Base-by-base conservation (phyloP, 768 basidiomycete genomes). In the Fistulinella prunicolor region DNA sequence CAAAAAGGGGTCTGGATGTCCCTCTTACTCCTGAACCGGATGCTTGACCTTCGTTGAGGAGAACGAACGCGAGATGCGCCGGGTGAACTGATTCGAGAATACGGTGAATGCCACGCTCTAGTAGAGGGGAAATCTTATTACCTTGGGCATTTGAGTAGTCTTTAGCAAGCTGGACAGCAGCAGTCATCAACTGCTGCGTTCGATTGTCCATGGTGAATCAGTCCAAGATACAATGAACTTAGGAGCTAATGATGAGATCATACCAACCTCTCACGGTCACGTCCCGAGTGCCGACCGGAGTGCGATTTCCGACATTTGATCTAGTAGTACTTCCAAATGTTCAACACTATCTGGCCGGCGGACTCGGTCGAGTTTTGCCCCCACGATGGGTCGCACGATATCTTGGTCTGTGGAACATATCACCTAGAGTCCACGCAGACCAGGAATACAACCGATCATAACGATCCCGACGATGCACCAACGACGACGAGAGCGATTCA, bases 321-420 rank as follows among this genome's bases (percentile, higher is more conserved):
- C n/a, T n/a, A n/a, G n/a, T n/a, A n/a, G n/a, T n/a, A n/a, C n/a
- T n/a, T n/a, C n/a, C n/a, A n/a, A n/a, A n/a, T n/a, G 50, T 60
- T 77, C 56, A 82, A 91, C 66, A 95, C 93, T 1, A 67, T 72
- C n/a, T 85, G 81, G 59, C 92, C 92, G 9, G 94, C 93, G 19
- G 94, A 96, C 66, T 82, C 87, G 10, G 76, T 93, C 46, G 96
- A 98, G 59, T 97, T 94, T 64, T 94, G 90, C 56, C 94, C 94
- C 5, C 78, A 79, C 47, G 73, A 75, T 12, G 70, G 71, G 21
- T 74, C 73, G 41, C 69, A 73, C 3, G 70, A 85, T 55, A 68
- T 96, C 22, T 77, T 97, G 50, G 86, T 85, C 2, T 92, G 91
- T 58, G 95, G 95, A 19, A 97, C 95, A 0, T 99, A 99, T 70